Conservation (phyloP, 2,329 filamentous ascomycete species). For the Macroventuria anomochaeta region DNA sequence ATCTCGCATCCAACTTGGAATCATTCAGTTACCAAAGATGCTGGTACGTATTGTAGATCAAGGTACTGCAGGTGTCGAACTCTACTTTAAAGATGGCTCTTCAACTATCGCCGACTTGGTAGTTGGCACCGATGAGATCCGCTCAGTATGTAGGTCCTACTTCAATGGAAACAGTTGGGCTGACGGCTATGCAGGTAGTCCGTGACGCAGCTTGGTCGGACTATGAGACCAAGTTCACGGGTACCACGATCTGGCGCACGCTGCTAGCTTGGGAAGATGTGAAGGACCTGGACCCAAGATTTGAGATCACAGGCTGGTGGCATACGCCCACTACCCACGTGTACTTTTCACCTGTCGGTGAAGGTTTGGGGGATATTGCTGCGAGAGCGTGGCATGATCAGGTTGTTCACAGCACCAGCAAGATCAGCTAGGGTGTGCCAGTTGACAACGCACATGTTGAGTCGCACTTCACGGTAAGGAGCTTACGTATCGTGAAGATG, state of each 20-base stretch:
- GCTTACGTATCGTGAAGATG: too few relatives aligned
- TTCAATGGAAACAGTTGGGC: too few relatives aligned
- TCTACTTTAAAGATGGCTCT: constrained; percentile 56
- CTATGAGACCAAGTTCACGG: constrained; percentile 57
- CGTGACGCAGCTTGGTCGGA: constrained; percentile 52
- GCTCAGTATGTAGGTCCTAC: constrained; percentile 57
- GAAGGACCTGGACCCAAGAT: constrained; percentile 40
- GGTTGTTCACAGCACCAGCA: constrained; percentile 34
- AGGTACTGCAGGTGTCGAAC: constrained; percentile 34
- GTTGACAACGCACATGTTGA: constrained; percentile 48
- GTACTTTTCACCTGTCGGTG: constrained; percentile 46
- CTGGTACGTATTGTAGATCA: constrained; percentile 51
- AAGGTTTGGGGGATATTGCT: constrained; percentile 52
- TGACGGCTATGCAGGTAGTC: constrained; percentile 45
- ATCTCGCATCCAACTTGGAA: constrained; percentile 52
- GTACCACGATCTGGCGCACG: constrained; percentile 58
- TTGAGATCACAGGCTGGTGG: constrained; percentile 54
- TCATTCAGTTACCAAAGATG: constrained; percentile 56
- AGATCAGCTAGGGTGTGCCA: constrained; percentile 49
- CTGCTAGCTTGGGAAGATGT: constrained; percentile 47
- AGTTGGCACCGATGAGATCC: constrained; percentile 52
- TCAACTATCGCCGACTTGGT: constrained; percentile 53
- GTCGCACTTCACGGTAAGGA: constrained; percentile 45
- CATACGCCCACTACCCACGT: constrained; percentile 53
- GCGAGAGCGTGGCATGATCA: constrained; percentile 46